Evolutionary conservation across 495 filamentous ascomycete genomes (phyloP).

Genomic region (Aspergillus campestris): DNA sequence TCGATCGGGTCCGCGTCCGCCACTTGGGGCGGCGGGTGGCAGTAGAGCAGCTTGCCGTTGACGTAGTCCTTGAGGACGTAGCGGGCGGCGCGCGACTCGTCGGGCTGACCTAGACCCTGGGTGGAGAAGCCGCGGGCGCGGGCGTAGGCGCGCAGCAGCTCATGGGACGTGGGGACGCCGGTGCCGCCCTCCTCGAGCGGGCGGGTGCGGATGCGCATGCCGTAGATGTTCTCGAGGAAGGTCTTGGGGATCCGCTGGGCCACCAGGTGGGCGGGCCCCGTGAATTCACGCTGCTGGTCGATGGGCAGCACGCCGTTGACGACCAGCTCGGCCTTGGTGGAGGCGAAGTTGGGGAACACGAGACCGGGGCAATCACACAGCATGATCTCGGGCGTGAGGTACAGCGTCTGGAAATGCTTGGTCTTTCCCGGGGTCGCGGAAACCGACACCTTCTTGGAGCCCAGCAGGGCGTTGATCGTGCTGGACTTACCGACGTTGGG

Average conservation of each 20-base stretch:
- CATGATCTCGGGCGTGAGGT: slow-evolving; percentile 78
- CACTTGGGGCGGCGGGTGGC: slow-evolving; percentile 65
- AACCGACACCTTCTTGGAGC: slow-evolving; percentile 96
- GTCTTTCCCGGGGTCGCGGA: slow-evolving; percentile 97
- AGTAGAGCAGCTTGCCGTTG: slow-evolving; percentile 87
- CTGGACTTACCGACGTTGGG: slow-evolving; percentile 99
- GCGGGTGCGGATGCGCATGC: slow-evolving; percentile 74
- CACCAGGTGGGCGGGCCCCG: slow-evolving; percentile 79
- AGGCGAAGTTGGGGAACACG: slow-evolving; percentile 97
- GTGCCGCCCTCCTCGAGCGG: slow-evolving; percentile 91
- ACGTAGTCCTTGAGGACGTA: slow-evolving; percentile 96
- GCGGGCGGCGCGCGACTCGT: slow-evolving; percentile 85
- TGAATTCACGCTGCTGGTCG: slow-evolving; percentile 93
- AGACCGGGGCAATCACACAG: slow-evolving; percentile 98
- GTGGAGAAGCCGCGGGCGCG: slow-evolving; percentile 83
- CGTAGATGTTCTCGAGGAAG: slow-evolving; percentile 88
- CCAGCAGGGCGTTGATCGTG: slow-evolving; percentile 96
- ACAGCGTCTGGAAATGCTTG: slow-evolving; percentile 99
- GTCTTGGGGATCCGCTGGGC: slow-evolving; percentile 81
- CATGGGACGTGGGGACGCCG: slow-evolving; percentile 78
- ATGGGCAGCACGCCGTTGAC: slow-evolving; percentile 94
- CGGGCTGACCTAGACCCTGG: slow-evolving; percentile 77
- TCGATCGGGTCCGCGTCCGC: slow-evolving; percentile 54
- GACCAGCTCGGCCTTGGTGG: slow-evolving; percentile 93
- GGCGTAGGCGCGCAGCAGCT: slow-evolving; percentile 81